Evolutionary conservation across 2,329 filamentous ascomycete species (phyloP).

Genomic region (Didymella sp.): DNA sequence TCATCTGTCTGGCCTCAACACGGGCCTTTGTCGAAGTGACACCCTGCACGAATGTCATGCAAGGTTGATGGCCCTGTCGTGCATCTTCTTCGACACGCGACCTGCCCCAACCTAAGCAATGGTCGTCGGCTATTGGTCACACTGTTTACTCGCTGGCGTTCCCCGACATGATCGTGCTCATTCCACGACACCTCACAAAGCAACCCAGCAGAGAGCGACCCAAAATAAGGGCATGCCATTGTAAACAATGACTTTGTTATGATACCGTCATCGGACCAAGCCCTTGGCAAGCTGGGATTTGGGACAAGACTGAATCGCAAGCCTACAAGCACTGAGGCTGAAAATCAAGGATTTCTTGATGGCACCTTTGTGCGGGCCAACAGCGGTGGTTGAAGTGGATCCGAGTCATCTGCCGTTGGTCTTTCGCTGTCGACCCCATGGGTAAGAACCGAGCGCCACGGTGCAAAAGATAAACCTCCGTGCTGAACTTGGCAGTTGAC

Average conservation of each 20-base stretch:
- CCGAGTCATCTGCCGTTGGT: slow-evolving; percentile 12
- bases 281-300: slow-evolving; percentile 1
- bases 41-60: not conserved
- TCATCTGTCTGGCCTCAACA: not conserved
- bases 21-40: not conserved
- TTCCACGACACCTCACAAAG: not conserved
- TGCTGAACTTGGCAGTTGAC: slow-evolving; percentile 7
- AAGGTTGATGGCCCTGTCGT: not conserved
- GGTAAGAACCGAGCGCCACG: slow-evolving; percentile 4
- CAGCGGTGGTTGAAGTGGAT: slow-evolving; percentile 13
- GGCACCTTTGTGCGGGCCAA: not conserved
- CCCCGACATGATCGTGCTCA: not conserved
- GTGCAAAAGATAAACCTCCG: slow-evolving; percentile 8
- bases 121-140: not conserved
- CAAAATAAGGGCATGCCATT: not conserved
- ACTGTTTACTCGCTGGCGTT: not conserved
- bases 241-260: not conserved
- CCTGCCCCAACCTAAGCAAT: not conserved
- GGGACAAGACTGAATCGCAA: slow-evolving; percentile 2
- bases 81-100: not conserved
- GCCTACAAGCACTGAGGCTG: slow-evolving; percentile 10
- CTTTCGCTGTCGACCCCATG: slow-evolving; percentile 3
- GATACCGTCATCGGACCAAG: slow-evolving; percentile 4
- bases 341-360: not conserved
- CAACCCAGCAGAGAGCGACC: not conserved